Percentiles rank a stretch among this genome's conserved stretches.
Evolutionary conservation across 768 basidiomycete genomes (phyloP).

Genomic region (Exidia glandulosa): DNA sequence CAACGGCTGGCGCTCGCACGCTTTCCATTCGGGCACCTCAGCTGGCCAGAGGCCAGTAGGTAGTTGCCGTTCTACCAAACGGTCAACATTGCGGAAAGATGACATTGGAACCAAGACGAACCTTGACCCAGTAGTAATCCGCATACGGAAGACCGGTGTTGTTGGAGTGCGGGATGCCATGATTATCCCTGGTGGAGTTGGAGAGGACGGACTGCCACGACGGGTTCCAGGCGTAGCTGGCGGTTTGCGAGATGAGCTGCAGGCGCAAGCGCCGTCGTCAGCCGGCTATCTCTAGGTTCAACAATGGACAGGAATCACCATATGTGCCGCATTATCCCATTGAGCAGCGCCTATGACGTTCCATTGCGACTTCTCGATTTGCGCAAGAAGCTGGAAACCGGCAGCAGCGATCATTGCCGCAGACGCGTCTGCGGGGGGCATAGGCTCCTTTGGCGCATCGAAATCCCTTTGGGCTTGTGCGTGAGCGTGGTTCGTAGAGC

Average conservation of each 20-base stretch:
- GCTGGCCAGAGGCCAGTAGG: neutral
- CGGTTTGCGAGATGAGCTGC: conserved; percentile 38
- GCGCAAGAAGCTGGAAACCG: conserved; percentile 1
- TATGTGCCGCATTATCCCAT: neutral
- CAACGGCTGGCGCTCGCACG: neutral
- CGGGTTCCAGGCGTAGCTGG: conserved; percentile 44
- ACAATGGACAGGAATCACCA: neutral
- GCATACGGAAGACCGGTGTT: neutral
- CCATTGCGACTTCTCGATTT: neutral
- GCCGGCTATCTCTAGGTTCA: neutral
- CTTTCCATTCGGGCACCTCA: neutral
- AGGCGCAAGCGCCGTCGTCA: neutral
- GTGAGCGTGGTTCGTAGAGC: neutral
- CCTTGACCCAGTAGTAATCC: neutral
- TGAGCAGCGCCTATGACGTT: conserved; percentile 1
- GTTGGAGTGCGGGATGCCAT: conserved; percentile 9
- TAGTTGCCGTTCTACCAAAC: neutral
- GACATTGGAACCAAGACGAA: neutral
- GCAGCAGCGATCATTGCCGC: conserved; percentile 7
- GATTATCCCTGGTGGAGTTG: conserved; percentile 54
- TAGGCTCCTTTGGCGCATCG: conserved; percentile 2
- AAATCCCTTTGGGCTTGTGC: conserved; percentile 3
- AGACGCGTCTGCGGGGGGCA: conserved; percentile 4
- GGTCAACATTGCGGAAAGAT: neutral
- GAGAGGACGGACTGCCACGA: conserved; percentile 54